Conservation (phyloP, 805 yeast species). For the Nakazawaea anatomiae region DNA sequence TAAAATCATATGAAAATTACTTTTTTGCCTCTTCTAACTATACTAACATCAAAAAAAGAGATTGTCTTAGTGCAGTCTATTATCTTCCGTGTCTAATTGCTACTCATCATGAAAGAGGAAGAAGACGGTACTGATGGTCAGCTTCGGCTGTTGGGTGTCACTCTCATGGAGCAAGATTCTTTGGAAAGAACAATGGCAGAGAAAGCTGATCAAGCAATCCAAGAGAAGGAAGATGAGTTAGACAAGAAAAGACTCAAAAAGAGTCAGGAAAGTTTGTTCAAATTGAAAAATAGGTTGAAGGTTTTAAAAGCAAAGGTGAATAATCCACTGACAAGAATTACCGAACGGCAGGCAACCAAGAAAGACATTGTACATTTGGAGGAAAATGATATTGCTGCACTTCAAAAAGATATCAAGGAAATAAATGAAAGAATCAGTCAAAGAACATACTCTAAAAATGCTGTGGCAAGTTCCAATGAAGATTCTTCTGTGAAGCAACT, state of each 20-base stretch:
- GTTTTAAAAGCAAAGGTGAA: slow-evolving; percentile 41
- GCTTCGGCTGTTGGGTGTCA: slow-evolving; percentile 40
- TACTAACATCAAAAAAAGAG: too few species aligned
- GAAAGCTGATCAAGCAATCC: slow-evolving; percentile 59
- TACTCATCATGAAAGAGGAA: background rate
- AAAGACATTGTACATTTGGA: slow-evolving; percentile 49
- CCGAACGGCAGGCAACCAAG: slow-evolving; percentile 49
- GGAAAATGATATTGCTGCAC: slow-evolving; percentile 43
- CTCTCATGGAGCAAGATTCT: slow-evolving; percentile 70
- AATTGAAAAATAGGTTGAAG: slow-evolving; percentile 35
- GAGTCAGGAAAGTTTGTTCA: slow-evolving; percentile 42
- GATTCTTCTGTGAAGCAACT: slow-evolving; percentile 30
- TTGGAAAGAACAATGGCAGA: slow-evolving; percentile 70
- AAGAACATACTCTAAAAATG: slow-evolving; percentile 18
- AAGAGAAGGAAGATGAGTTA: slow-evolving; percentile 58
- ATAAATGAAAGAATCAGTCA: slow-evolving; percentile 40
- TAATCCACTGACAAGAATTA: slow-evolving; percentile 55
- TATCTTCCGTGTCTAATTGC: too few species aligned
- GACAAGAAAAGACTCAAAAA: slow-evolving; percentile 75
- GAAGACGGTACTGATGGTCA: slow-evolving; percentile 9
- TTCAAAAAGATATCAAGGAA: slow-evolving; percentile 59
- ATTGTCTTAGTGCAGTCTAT: too few species aligned
- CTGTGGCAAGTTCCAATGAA: slow-evolving; percentile 6
- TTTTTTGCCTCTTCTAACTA: background rate
- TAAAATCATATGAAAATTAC: too few species aligned